Evolutionary conservation across 2,329 filamentous ascomycete genomes (phyloP).

Genomic region (Ceratocystis cubensis): DNA sequence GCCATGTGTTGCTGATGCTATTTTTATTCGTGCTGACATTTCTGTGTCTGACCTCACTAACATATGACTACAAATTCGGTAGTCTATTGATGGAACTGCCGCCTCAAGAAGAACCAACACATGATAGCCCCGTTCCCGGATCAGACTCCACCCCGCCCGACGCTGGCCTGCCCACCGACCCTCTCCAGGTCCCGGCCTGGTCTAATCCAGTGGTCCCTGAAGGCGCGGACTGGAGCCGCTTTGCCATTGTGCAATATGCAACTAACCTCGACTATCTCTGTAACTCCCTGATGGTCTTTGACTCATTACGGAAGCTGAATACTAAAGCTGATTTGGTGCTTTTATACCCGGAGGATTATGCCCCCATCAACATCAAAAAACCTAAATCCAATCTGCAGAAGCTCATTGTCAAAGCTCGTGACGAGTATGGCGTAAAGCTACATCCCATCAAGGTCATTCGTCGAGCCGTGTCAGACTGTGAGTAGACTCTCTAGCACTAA

Average conservation of each 20-base stretch:
- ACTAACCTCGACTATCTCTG: conserved; percentile 27
- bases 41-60: neutral
- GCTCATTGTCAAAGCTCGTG: conserved; percentile 33
- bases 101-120: neutral
- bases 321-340: conserved; percentile 36
- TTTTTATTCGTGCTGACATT: neutral
- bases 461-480: conserved; percentile 30
- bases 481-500: conserved; percentile 20
- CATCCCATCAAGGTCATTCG: conserved; percentile 32
- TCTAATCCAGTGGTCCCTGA: conserved; percentile 9
- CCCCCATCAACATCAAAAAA: conserved; percentile 25
- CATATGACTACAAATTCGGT: neutral
- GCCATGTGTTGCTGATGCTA: neutral
- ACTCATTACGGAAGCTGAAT: conserved; percentile 31
- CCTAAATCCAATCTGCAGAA: conserved; percentile 26
- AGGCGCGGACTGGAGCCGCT: conserved; percentile 33
- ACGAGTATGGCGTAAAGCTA: conserved; percentile 35
- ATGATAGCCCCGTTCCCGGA: neutral
- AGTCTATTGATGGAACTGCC: neutral
- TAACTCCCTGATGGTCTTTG: conserved; percentile 40
- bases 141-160: neutral
- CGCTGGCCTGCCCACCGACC: neutral
- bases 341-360: conserved; percentile 34
- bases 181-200: neutral
- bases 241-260: conserved; percentile 32